These are phyloP conservation scores for Canna indica DNA, from an alignment of 176 grass and related monocot genomes.

Conservation along the genomic window DNA sequence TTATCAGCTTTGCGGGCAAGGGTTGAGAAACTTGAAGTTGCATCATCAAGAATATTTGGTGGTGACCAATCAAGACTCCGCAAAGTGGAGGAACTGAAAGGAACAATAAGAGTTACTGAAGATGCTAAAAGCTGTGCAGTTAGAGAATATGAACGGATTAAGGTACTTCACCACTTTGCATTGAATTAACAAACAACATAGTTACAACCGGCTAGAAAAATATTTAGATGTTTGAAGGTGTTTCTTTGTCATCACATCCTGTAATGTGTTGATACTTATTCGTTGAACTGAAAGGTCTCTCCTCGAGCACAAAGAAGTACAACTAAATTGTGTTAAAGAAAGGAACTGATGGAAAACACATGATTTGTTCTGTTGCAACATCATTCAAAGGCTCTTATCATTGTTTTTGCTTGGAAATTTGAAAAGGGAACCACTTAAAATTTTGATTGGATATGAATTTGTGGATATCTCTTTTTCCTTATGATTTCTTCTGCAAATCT, in stretches of 20 bases:
- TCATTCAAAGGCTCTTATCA: not conserved
- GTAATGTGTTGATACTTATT: not conserved
- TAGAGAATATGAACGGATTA: conserved; percentile 88
- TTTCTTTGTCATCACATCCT: not conserved
- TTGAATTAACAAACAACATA: not conserved
- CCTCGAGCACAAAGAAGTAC: not conserved
- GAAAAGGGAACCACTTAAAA: not conserved
- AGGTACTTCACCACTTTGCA: conserved; percentile 32
- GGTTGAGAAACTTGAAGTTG: conserved; percentile 75
- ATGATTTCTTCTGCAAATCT: not conserved
- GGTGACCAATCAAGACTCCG: conserved; percentile 63
- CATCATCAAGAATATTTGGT: conserved; percentile 82
- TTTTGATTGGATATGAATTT: not conserved
- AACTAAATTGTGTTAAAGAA: not conserved
- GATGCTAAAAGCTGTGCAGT: conserved; percentile 75
- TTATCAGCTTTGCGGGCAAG: conserved; percentile 57
- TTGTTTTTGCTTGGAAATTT: not conserved
- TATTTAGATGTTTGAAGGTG: not conserved
- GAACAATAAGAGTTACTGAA: conserved; percentile 79
- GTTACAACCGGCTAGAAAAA: not conserved
- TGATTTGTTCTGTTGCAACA: no score
- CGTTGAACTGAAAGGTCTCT: not conserved
- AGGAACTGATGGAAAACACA: not conserved
- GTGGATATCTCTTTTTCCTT: not conserved
- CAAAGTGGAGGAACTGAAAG: conserved; percentile 67